Conservation (phyloP, 768 basidiomycete species). For the Pleurotus ostreatus region DNA sequence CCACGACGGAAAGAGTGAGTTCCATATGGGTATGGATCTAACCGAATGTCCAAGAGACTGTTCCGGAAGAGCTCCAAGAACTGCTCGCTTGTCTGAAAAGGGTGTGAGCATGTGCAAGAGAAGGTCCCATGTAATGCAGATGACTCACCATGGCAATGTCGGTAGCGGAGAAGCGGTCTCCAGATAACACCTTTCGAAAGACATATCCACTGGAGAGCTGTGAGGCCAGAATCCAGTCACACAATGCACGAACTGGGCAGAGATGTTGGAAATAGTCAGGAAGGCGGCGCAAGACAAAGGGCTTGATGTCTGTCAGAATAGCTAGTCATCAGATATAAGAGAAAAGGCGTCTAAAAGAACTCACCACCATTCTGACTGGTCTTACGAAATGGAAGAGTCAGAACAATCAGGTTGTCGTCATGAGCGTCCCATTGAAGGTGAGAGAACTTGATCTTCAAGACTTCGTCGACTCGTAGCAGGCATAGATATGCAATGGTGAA, state of each 20-base stretch:
- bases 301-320: slow-evolving; percentile 23
- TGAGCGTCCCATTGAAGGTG: slow-evolving; percentile 14
- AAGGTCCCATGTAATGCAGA: too few species aligned
- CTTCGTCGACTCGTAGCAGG: slow-evolving; percentile 29
- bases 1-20: slow-evolving; percentile 41
- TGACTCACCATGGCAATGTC: slow-evolving; percentile 19
- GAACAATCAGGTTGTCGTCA: slow-evolving; percentile 5
- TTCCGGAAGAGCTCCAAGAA: slow-evolving; percentile 35
- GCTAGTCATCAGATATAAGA: neutral
- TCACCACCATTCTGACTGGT: slow-evolving; percentile 25
- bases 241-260: too few species aligned
- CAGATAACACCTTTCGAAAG: slow-evolving; percentile 24
- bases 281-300: slow-evolving; percentile 21
- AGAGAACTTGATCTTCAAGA: slow-evolving; percentile 26
- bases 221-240: slow-evolving; percentile 21
- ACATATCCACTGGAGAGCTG: slow-evolving; percentile 24
- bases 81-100: slow-evolving; percentile 27
- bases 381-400: slow-evolving; percentile 23
- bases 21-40: slow-evolving; percentile 33
- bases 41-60: slow-evolving; percentile 33
- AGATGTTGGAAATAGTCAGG: slow-evolving; percentile 20
- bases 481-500: slow-evolving; percentile 31
- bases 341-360: neutral
- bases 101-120: neutral
- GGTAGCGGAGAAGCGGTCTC: slow-evolving; percentile 21